phyloP scores from a whole-genome alignment of 371 early-diverging fungal genomes.

The Actinomucor elegans region DNA sequence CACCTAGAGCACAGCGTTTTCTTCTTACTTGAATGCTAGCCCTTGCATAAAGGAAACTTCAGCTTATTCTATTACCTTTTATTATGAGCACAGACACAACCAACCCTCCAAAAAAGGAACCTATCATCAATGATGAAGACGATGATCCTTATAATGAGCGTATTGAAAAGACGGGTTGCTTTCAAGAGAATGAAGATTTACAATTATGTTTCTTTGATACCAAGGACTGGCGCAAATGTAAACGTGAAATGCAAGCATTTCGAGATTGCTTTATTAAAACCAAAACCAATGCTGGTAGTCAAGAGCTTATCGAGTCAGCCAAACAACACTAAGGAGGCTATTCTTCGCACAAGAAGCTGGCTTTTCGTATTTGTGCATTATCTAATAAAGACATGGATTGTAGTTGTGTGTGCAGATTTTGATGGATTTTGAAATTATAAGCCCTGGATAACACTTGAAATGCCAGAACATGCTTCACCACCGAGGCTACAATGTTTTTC shows the following conservation, averaged over 20 bases:
- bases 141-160: conserved; percentile 69
- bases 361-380: conserved; percentile 39
- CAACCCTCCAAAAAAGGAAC: no score
- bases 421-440: conserved; percentile 43
- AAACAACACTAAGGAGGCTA: conserved; percentile 2
- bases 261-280: conserved; percentile 67
- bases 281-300: conserved; percentile 49
- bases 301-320: conserved; percentile 33
- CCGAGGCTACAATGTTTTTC: conserved; percentile 41
- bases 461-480: conserved; percentile 62
- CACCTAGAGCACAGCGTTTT: no score
- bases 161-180: conserved; percentile 71
- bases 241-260: conserved; percentile 71
- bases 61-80: no score
- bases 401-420: conserved; percentile 22
- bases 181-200: conserved; percentile 70
- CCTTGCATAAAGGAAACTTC: no score
- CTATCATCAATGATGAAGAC: conserved; percentile 35
- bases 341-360: conserved; percentile 44
- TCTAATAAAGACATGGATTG: conserved; percentile 35
- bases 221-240: conserved; percentile 79
- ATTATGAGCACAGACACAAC: no score
- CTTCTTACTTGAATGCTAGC: no score
- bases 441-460: conserved; percentile 57
- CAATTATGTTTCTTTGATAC: conserved; percentile 75